Conservation (phyloP, 2,329 filamentous ascomycete species). For the Cladosporium cucumerinum region DNA sequence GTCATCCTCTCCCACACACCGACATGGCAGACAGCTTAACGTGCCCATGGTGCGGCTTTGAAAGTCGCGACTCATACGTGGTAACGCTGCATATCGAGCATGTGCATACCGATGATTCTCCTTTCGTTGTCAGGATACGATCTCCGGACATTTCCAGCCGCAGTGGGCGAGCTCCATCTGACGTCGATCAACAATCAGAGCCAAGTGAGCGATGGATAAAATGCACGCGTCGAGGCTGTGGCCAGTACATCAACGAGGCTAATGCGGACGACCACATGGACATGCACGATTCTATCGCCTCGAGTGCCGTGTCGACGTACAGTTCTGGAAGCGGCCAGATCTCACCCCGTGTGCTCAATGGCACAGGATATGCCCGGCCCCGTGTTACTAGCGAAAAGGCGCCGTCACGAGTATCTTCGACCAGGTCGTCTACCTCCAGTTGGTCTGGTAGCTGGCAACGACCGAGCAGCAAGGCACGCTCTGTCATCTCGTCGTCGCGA, state of each 20-base stretch:
- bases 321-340: slow-evolving; percentile 38
- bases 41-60: slow-evolving; percentile 25
- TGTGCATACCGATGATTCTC: slow-evolving; percentile 31
- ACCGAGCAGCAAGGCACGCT: not conserved
- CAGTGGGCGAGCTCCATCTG: not conserved
- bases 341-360: slow-evolving; percentile 7
- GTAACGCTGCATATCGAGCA: slow-evolving; percentile 35
- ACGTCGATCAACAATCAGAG: slow-evolving; percentile 3
- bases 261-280: slow-evolving; percentile 48
- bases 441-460: slow-evolving; percentile 4
- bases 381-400: not conserved
- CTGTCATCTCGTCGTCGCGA: not conserved
- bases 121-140: slow-evolving; percentile 19
- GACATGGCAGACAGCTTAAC: slow-evolving; percentile 6
- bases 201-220: slow-evolving; percentile 23
- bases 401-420: not conserved
- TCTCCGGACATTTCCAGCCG: not conserved
- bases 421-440: not conserved
- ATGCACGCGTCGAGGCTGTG: slow-evolving; percentile 44
- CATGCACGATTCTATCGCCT: slow-evolving; percentile 35
- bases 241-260: slow-evolving; percentile 40
- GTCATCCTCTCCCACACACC: not conserved
- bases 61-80: slow-evolving; percentile 24
- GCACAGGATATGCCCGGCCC: not conserved
- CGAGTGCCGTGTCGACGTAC: slow-evolving; percentile 23